A percentile compares a stretch with the other conserved stretches of the same genome.
Conservation (phyloP, 805 yeast species). For the Maudiozyma turicensis region DNA sequence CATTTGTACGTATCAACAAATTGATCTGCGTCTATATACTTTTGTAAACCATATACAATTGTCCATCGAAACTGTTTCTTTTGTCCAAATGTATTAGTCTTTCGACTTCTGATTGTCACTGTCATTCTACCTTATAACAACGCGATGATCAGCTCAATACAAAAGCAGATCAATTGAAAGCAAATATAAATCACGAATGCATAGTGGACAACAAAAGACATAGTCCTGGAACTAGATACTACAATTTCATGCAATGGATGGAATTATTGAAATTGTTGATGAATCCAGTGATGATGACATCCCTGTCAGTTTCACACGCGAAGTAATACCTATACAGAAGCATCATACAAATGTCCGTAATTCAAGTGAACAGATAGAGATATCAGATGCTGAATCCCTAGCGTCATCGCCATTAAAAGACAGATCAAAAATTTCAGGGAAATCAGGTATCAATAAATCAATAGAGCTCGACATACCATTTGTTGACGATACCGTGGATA, state of each 20-base stretch:
- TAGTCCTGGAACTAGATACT: not conserved
- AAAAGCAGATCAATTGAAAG: not conserved
- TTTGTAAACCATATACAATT: no score
- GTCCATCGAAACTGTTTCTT: no score
- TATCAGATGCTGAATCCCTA: not conserved
- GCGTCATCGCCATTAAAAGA: not conserved
- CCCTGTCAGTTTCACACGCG: no score
- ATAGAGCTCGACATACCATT: not conserved
- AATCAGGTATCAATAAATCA: not conserved
- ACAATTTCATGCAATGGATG: conserved; percentile 1
- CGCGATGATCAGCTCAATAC: no score
- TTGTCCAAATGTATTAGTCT: no score
- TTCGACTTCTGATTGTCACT: no score
- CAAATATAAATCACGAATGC: not conserved
- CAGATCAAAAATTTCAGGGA: not conserved
- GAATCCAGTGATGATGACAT: not conserved
- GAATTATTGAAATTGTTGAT: conserved; percentile 4
- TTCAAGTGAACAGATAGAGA: not conserved
- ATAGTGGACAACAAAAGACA: not conserved
- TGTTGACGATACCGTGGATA: not conserved
- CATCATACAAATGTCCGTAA: not conserved
- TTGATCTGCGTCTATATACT: no score
- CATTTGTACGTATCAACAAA: no score
- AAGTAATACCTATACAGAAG: not conserved
- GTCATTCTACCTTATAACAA: no score